A percentile compares a stretch with the other conserved stretches of the same genome.
Conservation (phyloP, 768 basidiomycete genomes). For the Mycena alexandri region DNA sequence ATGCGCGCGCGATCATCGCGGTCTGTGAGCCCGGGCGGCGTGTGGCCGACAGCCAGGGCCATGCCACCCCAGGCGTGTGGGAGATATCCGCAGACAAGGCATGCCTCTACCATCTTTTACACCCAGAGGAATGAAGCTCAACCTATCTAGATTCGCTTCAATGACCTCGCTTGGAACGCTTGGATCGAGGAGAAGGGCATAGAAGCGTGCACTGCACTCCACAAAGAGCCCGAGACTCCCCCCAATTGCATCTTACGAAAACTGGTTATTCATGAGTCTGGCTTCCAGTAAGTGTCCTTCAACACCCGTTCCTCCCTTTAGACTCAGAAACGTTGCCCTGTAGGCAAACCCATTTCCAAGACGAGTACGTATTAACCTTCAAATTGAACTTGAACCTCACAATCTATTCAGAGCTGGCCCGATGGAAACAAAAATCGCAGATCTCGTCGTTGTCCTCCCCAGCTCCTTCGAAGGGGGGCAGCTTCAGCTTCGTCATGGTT, state of each 20-base stretch:
- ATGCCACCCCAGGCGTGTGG: neutral
- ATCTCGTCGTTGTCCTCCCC: constrained; percentile 22
- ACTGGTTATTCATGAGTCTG: constrained; percentile 21
- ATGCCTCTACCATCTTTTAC: neutral
- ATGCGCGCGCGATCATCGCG: constrained; percentile 15
- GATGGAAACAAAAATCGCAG: neutral
- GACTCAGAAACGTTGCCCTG: neutral
- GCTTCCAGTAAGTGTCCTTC: constrained; percentile 10
- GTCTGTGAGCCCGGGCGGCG: neutral
- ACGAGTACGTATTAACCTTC: constrained; percentile 6
- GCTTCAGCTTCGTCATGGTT: neutral
- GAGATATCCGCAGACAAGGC: neutral
- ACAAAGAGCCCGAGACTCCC: neutral
- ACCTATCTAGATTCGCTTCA: constrained; percentile 13
- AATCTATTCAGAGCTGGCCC: neutral
- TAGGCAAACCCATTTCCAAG: neutral
- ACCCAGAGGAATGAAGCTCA: neutral
- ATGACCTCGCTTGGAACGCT: constrained; percentile 16
- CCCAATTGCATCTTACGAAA: neutral
- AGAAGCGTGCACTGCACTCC: constrained; percentile 8
- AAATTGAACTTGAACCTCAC: neutral
- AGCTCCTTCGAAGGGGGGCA: constrained; percentile 10
- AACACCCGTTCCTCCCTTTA: neutral
- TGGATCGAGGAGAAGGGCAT: constrained; percentile 10
- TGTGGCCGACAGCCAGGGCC: neutral